Evolutionary conservation across 2,329 filamentous ascomycete genomes (phyloP), one percentile per base, ranked within the genome.

Genomic region (Alternaria consortialis): DNA sequence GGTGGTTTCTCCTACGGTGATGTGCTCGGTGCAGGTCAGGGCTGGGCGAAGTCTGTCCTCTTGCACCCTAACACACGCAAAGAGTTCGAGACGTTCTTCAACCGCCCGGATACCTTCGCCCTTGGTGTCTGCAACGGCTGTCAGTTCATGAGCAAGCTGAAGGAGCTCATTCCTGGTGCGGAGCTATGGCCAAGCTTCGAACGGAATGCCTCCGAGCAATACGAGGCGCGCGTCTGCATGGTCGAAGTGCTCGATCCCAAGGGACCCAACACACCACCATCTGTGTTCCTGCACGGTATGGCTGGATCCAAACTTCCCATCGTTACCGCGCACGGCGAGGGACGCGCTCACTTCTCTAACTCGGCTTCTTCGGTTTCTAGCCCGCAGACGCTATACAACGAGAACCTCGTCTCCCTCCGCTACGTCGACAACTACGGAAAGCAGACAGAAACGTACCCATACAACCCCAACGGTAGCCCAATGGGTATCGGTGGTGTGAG

Each of bases 71-170:
- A 90, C 58, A 90, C 90, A 42, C 88, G 93, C 42, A 84, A 85
- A 58, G 91, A 94, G 69, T 97, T 98, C 81, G 84, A 90, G 72
- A 80, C 83, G 50, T 98, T 97, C 86, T 98, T 98, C 82, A 86
- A 89, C 67, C 88, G 95, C 31, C 87, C 89, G 5, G 93, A 97
- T 76, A 98, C 95, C 0, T 98, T 99, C 79, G 85, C 93, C 0
- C 86, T 99, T 1, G 95, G 95, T 70, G 93, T 98, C 34, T 98
- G 95, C 86, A 99, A 99, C 77, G 95, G 95, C 52, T 98, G 95
- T 77, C 95, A 99, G 80, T 97, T 98, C 88, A 84, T 98, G 40
- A 91, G 91, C 6, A 88, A 93, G 52, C 83, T 96, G 40, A 92
- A 92, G 74, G 88, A 90, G 61, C 83, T 97, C 54, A 96, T 97